phyloP scores from a whole-genome alignment of 2,329 filamentous ascomycete genomes.

The Didymella keratinophila region DNA sequence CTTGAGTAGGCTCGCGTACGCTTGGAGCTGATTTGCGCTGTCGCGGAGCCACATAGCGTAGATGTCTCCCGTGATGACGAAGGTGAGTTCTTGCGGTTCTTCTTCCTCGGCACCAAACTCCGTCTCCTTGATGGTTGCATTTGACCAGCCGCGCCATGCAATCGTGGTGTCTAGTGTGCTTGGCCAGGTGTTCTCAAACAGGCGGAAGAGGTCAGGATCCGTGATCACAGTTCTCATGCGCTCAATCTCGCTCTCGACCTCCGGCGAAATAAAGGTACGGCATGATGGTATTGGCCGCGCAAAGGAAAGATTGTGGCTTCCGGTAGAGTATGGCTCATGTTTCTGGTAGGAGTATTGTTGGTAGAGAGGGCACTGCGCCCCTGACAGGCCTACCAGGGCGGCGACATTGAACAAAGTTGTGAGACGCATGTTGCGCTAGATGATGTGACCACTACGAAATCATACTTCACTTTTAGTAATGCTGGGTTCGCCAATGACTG shows the following conservation, averaged over 20 bases:
- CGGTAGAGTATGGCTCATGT: slow-evolving; percentile 54
- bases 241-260: slow-evolving; percentile 52
- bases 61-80: slow-evolving; percentile 66
- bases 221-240: slow-evolving; percentile 49
- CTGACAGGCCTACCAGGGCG: slow-evolving; percentile 26
- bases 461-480: neutral
- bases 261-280: slow-evolving; percentile 54
- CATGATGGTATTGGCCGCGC: slow-evolving; percentile 55
- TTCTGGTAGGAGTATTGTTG: slow-evolving; percentile 48
- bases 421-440: slow-evolving; percentile 19
- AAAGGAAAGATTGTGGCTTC: slow-evolving; percentile 54
- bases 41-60: slow-evolving; percentile 64
- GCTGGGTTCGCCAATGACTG: neutral
- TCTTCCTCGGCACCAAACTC: slow-evolving; percentile 5
- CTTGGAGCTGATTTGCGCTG: slow-evolving; percentile 73
- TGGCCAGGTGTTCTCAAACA: slow-evolving; percentile 77
- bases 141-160: slow-evolving; percentile 68
- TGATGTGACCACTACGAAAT: slow-evolving; percentile 4
- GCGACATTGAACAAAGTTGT: slow-evolving; percentile 10
- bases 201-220: slow-evolving; percentile 68
- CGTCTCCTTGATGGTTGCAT: slow-evolving; percentile 50
- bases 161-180: slow-evolving; percentile 81
- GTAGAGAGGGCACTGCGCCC: slow-evolving; percentile 55
- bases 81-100: slow-evolving; percentile 66
- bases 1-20: slow-evolving; percentile 67